Evolutionary conservation across 805 yeast genomes (phyloP), one percentile per base, ranked within the genome.

Genomic region (Nakazawaea pomicola): DNA sequence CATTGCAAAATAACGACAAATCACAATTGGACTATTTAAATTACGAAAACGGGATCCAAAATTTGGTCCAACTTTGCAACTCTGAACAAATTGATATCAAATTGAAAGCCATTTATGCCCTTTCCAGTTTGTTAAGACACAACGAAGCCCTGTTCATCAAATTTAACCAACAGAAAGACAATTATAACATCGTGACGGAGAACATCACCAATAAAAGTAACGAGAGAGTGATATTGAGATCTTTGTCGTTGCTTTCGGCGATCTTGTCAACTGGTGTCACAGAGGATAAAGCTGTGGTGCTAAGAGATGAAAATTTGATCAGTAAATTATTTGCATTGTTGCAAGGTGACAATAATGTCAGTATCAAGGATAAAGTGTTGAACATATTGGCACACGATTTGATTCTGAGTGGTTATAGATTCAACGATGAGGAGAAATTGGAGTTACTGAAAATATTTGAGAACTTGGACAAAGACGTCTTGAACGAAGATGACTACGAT

Each of bases 1-100:
- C 98, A 0, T 95, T 85, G 4, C 99, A 93, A 61, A 93, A 93
- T 58, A 93, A 93, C 58, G 78, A 77, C 3, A 75, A 72, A 43
- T 67, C 89, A 4, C 98, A 89, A 61, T 67, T 70, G 42, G 84
- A 75, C 39, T 82, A 84, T 46, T 58, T 70, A 30, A 73, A 74
- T 44, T 67, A 79, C 45, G 65, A 64, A 0, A 55, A 61, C 19
- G 81, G 80, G 27, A 46, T 30, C 29, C 5, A 54, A n/a, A 60
- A 58, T 39, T 61, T 83, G 40, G 58, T 82, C 9, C 43, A 57
- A 1, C 50, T 78, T 0, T 46, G 53, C 6, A 43, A 54, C 23
- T 28, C 46, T 2, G 43, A 50, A 10, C 43, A 37, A 3, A 56
- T 58, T 17, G 56, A 48, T 3, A 73, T 78, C 20, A 66, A 72